These are phyloP conservation scores for Lunasporangiospora selenospora DNA, from an alignment of 192 early-diverging fungal species.

Conservation along the genomic window DNA sequence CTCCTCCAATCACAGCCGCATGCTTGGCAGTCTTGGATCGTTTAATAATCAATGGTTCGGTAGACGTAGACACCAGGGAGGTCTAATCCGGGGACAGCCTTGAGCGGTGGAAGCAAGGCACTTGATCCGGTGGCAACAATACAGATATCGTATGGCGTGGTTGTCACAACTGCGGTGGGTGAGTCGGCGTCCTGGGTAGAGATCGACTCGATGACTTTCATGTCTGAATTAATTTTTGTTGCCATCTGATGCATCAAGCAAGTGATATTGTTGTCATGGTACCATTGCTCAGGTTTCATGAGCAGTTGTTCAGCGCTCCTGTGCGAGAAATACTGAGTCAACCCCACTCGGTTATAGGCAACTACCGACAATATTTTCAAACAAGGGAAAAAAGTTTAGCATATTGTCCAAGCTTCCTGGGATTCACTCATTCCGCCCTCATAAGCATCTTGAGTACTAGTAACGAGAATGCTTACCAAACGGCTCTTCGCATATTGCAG, in stretches of 20 bases:
- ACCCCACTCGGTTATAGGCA: slow-evolving; percentile 72
- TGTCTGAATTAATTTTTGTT: slow-evolving; percentile 43
- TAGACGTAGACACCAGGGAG: slow-evolving; percentile 67
- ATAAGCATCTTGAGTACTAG: neutral
- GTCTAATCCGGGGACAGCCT: slow-evolving; percentile 39
- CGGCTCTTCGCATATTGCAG: slow-evolving; percentile 65
- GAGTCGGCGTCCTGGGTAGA: slow-evolving; percentile 12
- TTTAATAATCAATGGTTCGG: slow-evolving; percentile 65
- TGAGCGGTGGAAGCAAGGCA: slow-evolving; percentile 59
- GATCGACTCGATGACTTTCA: slow-evolving; percentile 45
- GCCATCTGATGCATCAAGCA: slow-evolving; percentile 51
- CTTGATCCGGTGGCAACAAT: slow-evolving; percentile 67
- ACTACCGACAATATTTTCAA: slow-evolving; percentile 13
- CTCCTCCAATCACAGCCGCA: slow-evolving; percentile 71
- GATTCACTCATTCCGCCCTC: neutral
- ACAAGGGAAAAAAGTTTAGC: neutral
- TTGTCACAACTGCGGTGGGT: neutral
- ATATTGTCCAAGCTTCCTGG: neutral
- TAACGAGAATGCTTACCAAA: slow-evolving; percentile 16
- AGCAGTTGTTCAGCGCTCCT: slow-evolving; percentile 48
- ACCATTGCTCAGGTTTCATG: slow-evolving; percentile 58
- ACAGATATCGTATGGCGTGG: slow-evolving; percentile 58
- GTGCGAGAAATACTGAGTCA: slow-evolving; percentile 70
- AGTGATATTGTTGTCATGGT: slow-evolving; percentile 53
- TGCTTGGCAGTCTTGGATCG: slow-evolving; percentile 45